Conservation (phyloP, 2,329 filamentous ascomycete species). For the Nigrograna mackinnonii region DNA sequence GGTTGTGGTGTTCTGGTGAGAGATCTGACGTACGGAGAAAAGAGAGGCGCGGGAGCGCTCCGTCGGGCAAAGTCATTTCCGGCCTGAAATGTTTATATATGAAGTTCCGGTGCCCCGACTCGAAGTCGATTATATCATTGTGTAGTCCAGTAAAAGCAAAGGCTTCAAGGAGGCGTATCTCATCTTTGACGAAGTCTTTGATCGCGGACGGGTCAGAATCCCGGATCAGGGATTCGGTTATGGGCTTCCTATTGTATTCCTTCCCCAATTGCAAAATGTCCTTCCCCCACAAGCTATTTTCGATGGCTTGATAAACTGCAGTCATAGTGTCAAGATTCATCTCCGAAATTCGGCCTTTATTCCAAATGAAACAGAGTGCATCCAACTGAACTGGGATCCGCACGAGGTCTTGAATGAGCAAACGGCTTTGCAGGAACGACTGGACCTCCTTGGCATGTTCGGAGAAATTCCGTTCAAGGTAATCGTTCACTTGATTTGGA, state of each 20-base stretch:
- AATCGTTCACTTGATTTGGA: slow-evolving; percentile 1
- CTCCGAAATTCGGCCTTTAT: not conserved
- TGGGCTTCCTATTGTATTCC: not conserved
- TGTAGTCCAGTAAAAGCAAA: slow-evolving; percentile 7
- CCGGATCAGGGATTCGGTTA: not conserved
- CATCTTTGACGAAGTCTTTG: slow-evolving; percentile 1
- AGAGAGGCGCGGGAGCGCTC: slow-evolving; percentile 4
- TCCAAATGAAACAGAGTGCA: slow-evolving; percentile 4
- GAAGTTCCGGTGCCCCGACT: slow-evolving; percentile 3
- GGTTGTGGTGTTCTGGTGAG: slow-evolving; percentile 2
- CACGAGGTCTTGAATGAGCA: slow-evolving; percentile 5
- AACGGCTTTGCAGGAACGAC: slow-evolving; percentile 2
- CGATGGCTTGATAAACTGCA: slow-evolving; percentile 5
- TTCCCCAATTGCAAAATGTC: slow-evolving; percentile 3
- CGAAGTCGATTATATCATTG: slow-evolving; percentile 6
- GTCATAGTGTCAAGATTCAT: slow-evolving; percentile 3
- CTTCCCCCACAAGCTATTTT: slow-evolving; percentile 3
- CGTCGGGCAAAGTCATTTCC: not conserved
- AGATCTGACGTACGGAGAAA: slow-evolving; percentile 4
- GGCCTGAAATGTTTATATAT: not conserved
- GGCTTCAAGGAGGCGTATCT: slow-evolving; percentile 5
- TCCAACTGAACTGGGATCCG: slow-evolving; percentile 7
- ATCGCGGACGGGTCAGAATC: not conserved
- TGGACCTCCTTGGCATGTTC: slow-evolving; percentile 1
- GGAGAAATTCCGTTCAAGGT: not conserved